Evolutionary conservation across 257 asterid genomes (phyloP).

Genomic region (Thymus quinquecostatus): DNA sequence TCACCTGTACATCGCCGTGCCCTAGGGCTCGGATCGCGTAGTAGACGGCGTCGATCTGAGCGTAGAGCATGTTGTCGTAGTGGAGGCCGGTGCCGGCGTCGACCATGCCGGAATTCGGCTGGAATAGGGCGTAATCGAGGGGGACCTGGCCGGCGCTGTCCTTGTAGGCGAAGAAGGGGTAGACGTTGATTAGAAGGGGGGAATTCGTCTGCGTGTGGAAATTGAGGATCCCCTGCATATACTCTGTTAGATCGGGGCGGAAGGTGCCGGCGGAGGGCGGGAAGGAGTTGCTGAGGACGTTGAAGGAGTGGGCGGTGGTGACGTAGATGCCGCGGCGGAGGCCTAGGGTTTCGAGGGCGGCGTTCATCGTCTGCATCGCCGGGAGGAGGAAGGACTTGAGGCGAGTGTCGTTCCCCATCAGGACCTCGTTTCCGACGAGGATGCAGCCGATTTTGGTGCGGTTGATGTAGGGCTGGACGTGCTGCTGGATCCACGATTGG

Average conservation of each 20-base stretch:
- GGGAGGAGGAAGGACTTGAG: conserved; percentile 62
- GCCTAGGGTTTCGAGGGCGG: conserved; percentile 60
- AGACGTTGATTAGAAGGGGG: conserved; percentile 79
- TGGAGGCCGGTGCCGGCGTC: conserved; percentile 66
- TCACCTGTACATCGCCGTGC: conserved; percentile 49
- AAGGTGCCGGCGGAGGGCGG: conserved; percentile 85
- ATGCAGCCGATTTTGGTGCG: conserved; percentile 70
- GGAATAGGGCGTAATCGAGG: conserved; percentile 70
- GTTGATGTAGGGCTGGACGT: conserved; percentile 70
- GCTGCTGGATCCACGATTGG: conserved; percentile 68
- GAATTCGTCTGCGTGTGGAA: conserved; percentile 65
- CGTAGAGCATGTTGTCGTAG: conserved; percentile 91
- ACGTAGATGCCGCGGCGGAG: conserved; percentile 52
- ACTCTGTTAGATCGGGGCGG: conserved; percentile 49
- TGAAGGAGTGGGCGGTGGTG: conserved; percentile 73
- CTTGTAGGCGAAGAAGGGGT: conserved; percentile 94
- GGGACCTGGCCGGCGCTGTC: conserved; percentile 55
- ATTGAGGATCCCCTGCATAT: conserved; percentile 49
- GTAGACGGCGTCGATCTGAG: conserved; percentile 85
- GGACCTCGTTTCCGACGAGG: conserved; percentile 80
- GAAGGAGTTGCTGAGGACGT: conserved; percentile 54
- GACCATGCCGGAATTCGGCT: conserved; percentile 61
- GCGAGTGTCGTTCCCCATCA: conserved; percentile 56
- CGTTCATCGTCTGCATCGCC: conserved; percentile 61
- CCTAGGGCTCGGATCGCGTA: conserved; percentile 70